Evolutionary conservation across 768 basidiomycete genomes (phyloP).

Genomic region (Pleurotus sapidus): DNA sequence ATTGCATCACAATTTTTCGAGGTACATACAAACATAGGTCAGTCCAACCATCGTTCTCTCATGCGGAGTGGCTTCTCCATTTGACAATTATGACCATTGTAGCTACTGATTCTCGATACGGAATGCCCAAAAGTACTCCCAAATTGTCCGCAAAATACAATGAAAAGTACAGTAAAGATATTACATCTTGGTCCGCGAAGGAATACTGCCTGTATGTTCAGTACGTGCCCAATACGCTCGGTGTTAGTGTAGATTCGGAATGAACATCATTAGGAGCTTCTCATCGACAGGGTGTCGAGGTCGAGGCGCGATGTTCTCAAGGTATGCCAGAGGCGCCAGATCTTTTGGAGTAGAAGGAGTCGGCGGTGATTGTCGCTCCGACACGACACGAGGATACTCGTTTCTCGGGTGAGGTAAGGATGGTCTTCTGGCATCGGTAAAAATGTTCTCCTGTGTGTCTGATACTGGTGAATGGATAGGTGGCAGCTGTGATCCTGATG

Average conservation of each 20-base stretch:
- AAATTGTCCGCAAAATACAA: background rate
- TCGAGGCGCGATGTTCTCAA: slow-evolving; percentile 59
- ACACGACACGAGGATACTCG: background rate
- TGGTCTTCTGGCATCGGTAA: slow-evolving; percentile 2
- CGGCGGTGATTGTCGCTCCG: slow-evolving; percentile 11
- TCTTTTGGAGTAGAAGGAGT: slow-evolving; percentile 28
- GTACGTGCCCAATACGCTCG: background rate
- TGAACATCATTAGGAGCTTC: slow-evolving; percentile 7
- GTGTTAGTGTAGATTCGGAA: background rate
- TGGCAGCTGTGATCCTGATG: slow-evolving; percentile 2
- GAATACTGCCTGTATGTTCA: background rate
- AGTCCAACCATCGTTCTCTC: background rate
- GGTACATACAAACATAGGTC: background rate
- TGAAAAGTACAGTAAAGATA: background rate
- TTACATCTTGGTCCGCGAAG: background rate
- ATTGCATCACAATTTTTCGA: slow-evolving; percentile 2
- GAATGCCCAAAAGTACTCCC: background rate
- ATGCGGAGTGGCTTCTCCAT: slow-evolving; percentile 1
- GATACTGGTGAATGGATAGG: background rate
- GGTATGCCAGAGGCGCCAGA: slow-evolving; percentile 69
- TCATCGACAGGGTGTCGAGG: slow-evolving; percentile 66
- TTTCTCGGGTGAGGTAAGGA: slow-evolving; percentile 2
- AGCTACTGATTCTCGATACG: background rate
- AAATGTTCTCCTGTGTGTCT: background rate
- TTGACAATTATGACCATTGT: background rate